These are phyloP conservation scores for Knoxia roxburghii DNA, from an alignment of 257 asterid genomes.

Conservation along the genomic window DNA sequence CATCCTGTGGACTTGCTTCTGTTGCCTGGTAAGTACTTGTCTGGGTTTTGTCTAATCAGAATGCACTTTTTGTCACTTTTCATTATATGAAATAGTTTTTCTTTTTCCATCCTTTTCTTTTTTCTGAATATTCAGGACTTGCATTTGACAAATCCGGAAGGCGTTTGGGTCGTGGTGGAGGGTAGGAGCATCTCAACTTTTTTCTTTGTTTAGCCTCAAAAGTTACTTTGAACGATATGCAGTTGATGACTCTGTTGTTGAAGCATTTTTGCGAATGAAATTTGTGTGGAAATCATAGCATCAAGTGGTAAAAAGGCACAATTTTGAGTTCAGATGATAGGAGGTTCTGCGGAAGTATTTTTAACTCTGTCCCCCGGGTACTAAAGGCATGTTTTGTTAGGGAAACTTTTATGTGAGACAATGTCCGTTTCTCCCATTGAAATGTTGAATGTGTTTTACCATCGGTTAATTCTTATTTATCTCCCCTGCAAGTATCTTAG, in stretches of 20 bases:
- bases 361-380: not conserved
- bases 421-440: not conserved
- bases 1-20: constrained; percentile 88
- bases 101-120: not conserved
- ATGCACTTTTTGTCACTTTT: not conserved
- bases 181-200: constrained; percentile 41
- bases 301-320: not conserved
- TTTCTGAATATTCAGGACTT: constrained; percentile 46
- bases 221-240: not conserved
- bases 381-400: not conserved
- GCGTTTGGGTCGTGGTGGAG: constrained; percentile 98
- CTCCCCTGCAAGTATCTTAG: not conserved
- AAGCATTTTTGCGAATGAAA: not conserved
- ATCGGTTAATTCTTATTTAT: not conserved
- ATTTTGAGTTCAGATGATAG: not conserved
- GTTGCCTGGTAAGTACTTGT: constrained; percentile 66
- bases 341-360: not conserved
- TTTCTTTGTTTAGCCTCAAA: constrained; percentile 9
- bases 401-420: not conserved
- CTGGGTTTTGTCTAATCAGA: constrained; percentile 4
- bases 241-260: not conserved
- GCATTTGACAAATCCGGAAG: constrained; percentile 91
- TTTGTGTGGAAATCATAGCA: not conserved
- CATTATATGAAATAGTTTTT: not conserved
- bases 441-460: not conserved